phyloP scores from a whole-genome alignment of 768 basidiomycete species.

The Naganishia vishniacii region DNA sequence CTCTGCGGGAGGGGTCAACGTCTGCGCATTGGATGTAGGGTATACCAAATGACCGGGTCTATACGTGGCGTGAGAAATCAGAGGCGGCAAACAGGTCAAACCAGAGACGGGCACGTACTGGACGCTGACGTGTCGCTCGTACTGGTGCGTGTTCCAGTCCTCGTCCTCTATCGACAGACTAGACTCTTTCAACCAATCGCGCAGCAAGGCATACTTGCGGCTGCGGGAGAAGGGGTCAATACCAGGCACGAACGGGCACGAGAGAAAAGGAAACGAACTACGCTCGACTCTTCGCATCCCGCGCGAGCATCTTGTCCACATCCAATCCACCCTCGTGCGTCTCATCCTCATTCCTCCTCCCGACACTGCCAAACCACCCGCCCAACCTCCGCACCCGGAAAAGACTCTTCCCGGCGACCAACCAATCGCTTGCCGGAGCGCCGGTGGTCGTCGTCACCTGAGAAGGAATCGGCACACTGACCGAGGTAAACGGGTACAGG shows the following conservation, averaged over 20 bases:
- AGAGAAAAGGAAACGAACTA: neutral
- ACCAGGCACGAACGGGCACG: neutral
- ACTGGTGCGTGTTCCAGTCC: neutral
- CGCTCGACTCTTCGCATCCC: neutral
- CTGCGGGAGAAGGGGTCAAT: neutral
- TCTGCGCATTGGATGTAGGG: neutral
- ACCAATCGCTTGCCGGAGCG: neutral
- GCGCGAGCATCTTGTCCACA: neutral
- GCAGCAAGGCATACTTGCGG: neutral
- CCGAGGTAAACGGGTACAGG: neutral
- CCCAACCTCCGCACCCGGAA: conserved; percentile 4
- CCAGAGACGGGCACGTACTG: neutral
- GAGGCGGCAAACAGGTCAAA: no score
- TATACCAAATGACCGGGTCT: conserved; percentile 6
- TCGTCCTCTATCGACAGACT: neutral
- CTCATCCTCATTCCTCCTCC: neutral
- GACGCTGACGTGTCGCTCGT: neutral
- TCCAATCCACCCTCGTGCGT: neutral
- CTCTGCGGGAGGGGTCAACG: conserved; percentile 7
- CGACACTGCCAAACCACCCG: conserved; percentile 3
- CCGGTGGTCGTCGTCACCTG: neutral
- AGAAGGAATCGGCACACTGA: neutral
- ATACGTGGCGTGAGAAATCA: neutral
- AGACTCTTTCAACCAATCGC: conserved; percentile 2
- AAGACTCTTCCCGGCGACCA: neutral